Percentiles rank a stretch among this genome's conserved stretches.
phyloP scores from a whole-genome alignment of 192 early-diverging fungal species.

The Backusella tuberculispora region DNA sequence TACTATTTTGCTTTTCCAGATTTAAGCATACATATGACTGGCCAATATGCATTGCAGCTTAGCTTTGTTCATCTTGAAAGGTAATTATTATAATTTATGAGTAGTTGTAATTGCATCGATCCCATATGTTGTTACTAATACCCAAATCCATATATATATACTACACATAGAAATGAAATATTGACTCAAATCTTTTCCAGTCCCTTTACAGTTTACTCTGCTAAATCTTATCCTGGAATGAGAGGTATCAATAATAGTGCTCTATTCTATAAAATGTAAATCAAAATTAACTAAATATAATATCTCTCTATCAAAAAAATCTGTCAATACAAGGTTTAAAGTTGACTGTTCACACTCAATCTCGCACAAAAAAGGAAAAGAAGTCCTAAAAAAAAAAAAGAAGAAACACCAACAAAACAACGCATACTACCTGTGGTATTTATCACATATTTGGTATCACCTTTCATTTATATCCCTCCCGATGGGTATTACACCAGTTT shows the following conservation, averaged over 20 bases:
- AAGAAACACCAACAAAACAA: neutral
- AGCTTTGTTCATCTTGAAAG: constrained; percentile 68
- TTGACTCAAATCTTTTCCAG: constrained; percentile 63
- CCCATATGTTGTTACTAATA: too few relatives aligned
- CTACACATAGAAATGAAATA: neutral
- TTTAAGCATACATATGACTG: constrained; percentile 74
- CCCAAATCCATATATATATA: too few relatives aligned
- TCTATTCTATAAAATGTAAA: neutral
- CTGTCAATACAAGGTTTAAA: constrained; percentile 82
- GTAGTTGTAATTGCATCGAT: neutral
- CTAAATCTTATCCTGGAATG: constrained; percentile 81
- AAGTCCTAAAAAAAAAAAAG: neutral
- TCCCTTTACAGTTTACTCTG: constrained; percentile 78
- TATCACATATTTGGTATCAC: too few relatives aligned
- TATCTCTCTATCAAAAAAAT: constrained; percentile 56
- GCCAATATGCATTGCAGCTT: constrained; percentile 71
- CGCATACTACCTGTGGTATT: neutral
- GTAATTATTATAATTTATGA: constrained; percentile 35
- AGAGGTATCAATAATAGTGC: constrained; percentile 55
- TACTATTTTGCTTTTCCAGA: constrained; percentile 83
- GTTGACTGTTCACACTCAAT: constrained; percentile 64
- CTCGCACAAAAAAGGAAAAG: neutral
- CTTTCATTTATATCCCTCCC: too few relatives aligned
- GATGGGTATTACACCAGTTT: too few relatives aligned
- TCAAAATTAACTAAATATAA: neutral